Percentiles rank a stretch among this genome's conserved stretches.
These are phyloP conservation scores for Pseudogymnoascus sp. DNA, from an alignment of 2,329 filamentous ascomycete species.

Conservation along the genomic window DNA sequence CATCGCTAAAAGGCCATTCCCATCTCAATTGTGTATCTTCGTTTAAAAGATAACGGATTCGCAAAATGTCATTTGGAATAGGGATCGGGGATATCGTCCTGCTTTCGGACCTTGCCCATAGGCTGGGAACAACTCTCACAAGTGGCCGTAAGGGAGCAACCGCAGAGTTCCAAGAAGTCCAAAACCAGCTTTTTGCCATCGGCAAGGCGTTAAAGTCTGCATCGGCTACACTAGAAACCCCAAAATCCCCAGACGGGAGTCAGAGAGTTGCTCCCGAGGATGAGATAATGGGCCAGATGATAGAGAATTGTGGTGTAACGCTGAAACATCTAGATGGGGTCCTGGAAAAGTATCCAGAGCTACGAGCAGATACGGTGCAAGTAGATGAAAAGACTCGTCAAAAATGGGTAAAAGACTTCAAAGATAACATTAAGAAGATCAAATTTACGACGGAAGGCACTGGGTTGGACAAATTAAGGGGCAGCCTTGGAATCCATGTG, in stretches of 20 bases:
- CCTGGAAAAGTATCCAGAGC: slow-evolving; percentile 8
- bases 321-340: slow-evolving; percentile 8
- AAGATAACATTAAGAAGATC: slow-evolving; percentile 11
- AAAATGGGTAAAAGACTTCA: not conserved
- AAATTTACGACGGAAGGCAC: slow-evolving; percentile 10
- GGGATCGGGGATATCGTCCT: slow-evolving; percentile 8
- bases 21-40: not conserved
- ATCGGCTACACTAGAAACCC: not conserved
- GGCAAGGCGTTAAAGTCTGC: slow-evolving; percentile 8
- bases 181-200: slow-evolving; percentile 12
- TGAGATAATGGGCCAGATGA: slow-evolving; percentile 10
- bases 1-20: not conserved
- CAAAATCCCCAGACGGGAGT: not conserved
- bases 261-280: not conserved
- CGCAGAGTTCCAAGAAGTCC: slow-evolving; percentile 10
- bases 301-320: slow-evolving; percentile 9
- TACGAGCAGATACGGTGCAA: not conserved
- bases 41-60: not conserved
- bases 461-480: slow-evolving; percentile 7
- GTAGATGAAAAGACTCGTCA: not conserved
- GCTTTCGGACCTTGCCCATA: not conserved
- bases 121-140: not conserved
- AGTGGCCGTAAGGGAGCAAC: not conserved
- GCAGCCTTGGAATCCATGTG: slow-evolving; percentile 4
- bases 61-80: slow-evolving; percentile 11